These are phyloP conservation scores for Pichia inconspicua DNA, from an alignment of 1,139 yeast genomes.

Conservation along the genomic window DNA sequence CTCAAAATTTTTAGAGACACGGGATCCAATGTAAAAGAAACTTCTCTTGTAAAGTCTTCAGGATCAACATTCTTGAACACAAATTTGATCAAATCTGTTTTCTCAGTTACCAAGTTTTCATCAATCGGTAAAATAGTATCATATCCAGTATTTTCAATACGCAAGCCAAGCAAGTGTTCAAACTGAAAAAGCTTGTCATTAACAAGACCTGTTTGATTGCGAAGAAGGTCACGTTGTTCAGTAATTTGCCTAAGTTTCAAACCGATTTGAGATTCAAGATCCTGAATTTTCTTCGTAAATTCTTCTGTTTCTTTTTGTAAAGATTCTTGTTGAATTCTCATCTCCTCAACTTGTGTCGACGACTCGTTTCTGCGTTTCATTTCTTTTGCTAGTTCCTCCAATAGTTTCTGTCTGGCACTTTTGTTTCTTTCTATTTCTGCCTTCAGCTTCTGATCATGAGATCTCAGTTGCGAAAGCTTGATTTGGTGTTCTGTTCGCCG, in stretches of 20 bases:
- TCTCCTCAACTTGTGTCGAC: slow-evolving; percentile 22
- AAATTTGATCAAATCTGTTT: slow-evolving; percentile 32
- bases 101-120: slow-evolving; percentile 18
- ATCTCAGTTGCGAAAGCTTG: slow-evolving; percentile 16
- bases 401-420: slow-evolving; percentile 14
- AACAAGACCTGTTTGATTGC: slow-evolving; percentile 22
- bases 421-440: slow-evolving; percentile 15
- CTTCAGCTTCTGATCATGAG: slow-evolving; percentile 16
- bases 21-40: slow-evolving; percentile 35
- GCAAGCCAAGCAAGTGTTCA: slow-evolving; percentile 42
- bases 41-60: slow-evolving; percentile 36
- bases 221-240: slow-evolving; percentile 19
- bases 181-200: slow-evolving; percentile 35
- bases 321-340: slow-evolving; percentile 23
- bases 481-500: slow-evolving; percentile 20
- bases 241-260: slow-evolving; percentile 18
- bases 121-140: not conserved
- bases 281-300: slow-evolving; percentile 17
- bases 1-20: slow-evolving; percentile 31
- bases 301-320: slow-evolving; percentile 18
- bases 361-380: slow-evolving; percentile 20
- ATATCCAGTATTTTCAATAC: slow-evolving; percentile 27
- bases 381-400: slow-evolving; percentile 17
- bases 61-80: slow-evolving; percentile 43
- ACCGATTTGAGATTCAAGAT: slow-evolving; percentile 18